Base-by-base conservation (phyloP, 2,329 filamentous ascomycete genomes). In the Aspergillus phoenicis region DNA sequence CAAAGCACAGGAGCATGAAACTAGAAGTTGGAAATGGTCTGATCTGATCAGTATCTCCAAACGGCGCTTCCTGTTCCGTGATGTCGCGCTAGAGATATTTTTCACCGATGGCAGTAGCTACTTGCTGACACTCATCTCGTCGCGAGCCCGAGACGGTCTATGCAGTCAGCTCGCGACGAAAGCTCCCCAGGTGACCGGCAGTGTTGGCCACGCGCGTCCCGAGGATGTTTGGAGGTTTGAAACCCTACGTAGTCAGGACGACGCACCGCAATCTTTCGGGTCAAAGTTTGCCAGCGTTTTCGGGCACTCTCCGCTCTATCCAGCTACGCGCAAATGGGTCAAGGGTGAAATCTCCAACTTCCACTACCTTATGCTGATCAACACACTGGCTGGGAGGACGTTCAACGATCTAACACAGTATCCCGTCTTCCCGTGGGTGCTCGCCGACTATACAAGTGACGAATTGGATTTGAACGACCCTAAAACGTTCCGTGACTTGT, bases 381-480 rank as follows among this genome's bases (percentile, higher is more conserved):
- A 99, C 72, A 98, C 95, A 0, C 91, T 99, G 85, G 96, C 96
- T 28, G 95, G 95, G 2, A 85, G 95, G 56, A 98, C 95, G 0
- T 99, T 99, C 80, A 99, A 99, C 72, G 95, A 99, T 72, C 82
- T 99, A 17, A 99, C 95, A 0, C 96, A 99, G 71, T 99, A 99
- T 70, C 95, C 95, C 0, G 93, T 99, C 17, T 99, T 99, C 66
- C 95, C 95, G 0, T 99, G 95, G 95, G 89, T 99, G 3, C 81
- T 99, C 49, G 93, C 95, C 0, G 94, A 99, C 72, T 99, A 99
- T 73, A 94, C 90, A 0, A 98, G 94, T 68, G 90, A 96, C 17
- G 93, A 97, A 73, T 82, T 99, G 10, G 92, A 99, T 71, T 80
- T 99, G 47, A 87, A 87, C 38, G 87, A 98, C 70, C 92, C 93